Percentiles rank a stretch among this genome's conserved stretches.
Conservation (phyloP, 306 rosid genomes). For the Prunus campanulata region DNA sequence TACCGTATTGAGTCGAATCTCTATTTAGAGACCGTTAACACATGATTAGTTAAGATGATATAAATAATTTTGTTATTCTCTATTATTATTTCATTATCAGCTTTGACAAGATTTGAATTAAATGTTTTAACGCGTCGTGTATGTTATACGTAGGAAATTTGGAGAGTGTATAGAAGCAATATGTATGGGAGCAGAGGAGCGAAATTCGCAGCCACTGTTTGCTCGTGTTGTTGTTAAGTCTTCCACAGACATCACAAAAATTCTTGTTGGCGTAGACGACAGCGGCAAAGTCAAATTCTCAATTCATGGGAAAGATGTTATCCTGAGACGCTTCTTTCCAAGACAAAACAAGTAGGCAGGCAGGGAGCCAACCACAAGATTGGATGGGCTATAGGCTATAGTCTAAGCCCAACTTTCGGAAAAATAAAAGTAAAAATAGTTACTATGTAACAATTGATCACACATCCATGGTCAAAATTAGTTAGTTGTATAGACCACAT, state of each 20-base stretch:
- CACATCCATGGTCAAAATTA: too few relatives aligned
- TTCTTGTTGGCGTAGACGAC: conserved; percentile 7
- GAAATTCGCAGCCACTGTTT: neutral
- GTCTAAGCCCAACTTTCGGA: neutral
- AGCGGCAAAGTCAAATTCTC: neutral
- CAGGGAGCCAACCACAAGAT: neutral
- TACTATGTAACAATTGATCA: neutral
- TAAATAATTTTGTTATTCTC: neutral
- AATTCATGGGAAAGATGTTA: conserved; percentile 8
- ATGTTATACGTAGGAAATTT: neutral
- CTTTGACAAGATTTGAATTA: neutral
- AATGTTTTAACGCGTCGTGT: neutral
- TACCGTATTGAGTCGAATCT: too few relatives aligned
- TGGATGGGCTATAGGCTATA: neutral
- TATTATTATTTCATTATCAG: neutral
- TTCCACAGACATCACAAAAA: neutral
- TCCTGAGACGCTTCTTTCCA: neutral
- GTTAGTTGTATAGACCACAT: neutral
- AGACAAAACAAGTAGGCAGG: neutral
- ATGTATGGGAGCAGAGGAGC: neutral
- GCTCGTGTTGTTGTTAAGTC: conserved; percentile 1
- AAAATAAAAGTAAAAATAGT: conserved; percentile 21
- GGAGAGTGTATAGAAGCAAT: conserved; percentile 12
- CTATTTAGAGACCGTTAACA: too few relatives aligned
- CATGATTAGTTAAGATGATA: too few relatives aligned